phyloP scores from a whole-genome alignment of 2,329 filamentous ascomycete genomes.

The Emmonsiellopsis sp. region DNA sequence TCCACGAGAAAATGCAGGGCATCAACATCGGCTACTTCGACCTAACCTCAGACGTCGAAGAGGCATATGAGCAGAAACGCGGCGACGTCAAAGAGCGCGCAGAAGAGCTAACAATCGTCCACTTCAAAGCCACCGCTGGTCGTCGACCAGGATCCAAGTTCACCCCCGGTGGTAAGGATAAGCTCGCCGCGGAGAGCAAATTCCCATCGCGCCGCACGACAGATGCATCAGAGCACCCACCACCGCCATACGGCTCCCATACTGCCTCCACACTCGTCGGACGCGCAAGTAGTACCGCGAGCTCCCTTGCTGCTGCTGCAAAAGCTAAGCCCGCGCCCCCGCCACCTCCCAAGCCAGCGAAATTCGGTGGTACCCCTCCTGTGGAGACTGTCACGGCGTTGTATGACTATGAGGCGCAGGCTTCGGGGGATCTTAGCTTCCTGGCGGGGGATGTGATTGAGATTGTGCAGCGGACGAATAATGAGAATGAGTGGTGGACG shows the following conservation, averaged over 20 bases:
- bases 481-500: conserved; percentile 96
- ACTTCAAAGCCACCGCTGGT: conserved; percentile 81
- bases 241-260: conserved; percentile 60
- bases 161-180: conserved; percentile 22
- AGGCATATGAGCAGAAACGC: conserved; percentile 80
- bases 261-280: conserved; percentile 24
- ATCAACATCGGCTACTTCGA: conserved; percentile 98
- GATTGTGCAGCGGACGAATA: conserved; percentile 70
- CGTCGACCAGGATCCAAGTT: conserved; percentile 25
- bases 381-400: conserved; percentile 78
- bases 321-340: conserved; percentile 60
- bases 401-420: conserved; percentile 94
- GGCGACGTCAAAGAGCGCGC: conserved; percentile 79
- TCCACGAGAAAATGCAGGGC: conserved; percentile 95
- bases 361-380: conserved; percentile 48
- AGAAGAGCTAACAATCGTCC: conserved; percentile 76
- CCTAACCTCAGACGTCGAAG: conserved; percentile 79
- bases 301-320: conserved; percentile 42
- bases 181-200: conserved; percentile 26
- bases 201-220: conserved; percentile 23
- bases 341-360: conserved; percentile 72
- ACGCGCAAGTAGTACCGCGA: conserved; percentile 32
- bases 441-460: conserved; percentile 81
- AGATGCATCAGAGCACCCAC: conserved; percentile 47
- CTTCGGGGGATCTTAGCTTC: conserved; percentile 89